Evolutionary conservation across 805 yeast genomes (phyloP).

Genomic region (Metschnikowia sp.): DNA sequence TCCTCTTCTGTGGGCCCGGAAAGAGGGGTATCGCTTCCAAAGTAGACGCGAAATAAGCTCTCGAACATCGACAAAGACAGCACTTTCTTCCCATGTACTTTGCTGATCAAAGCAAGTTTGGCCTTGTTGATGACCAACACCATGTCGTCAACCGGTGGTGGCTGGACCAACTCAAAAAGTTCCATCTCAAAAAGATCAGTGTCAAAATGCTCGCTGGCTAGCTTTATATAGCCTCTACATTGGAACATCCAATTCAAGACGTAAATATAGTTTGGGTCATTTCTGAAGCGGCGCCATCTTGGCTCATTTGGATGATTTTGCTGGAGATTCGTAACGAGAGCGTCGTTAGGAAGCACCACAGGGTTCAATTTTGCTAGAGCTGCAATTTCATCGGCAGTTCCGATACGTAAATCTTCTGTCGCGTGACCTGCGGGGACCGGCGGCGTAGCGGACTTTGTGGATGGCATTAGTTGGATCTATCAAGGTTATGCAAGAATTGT

Average conservation of each 20-base stretch:
- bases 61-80: conserved; percentile 30
- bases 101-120: conserved; percentile 39
- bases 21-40: conserved; percentile 33
- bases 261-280: conserved; percentile 20
- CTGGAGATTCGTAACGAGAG: conserved; percentile 14
- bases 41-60: conserved; percentile 30
- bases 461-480: conserved; percentile 2
- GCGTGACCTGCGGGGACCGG: conserved; percentile 16
- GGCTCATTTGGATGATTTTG: conserved; percentile 14
- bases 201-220: conserved; percentile 52
- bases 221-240: conserved; percentile 49
- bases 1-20: conserved; percentile 23
- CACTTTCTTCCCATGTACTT: conserved; percentile 36
- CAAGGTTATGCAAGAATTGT: background rate
- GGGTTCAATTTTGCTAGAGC: conserved; percentile 15
- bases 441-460: conserved; percentile 12
- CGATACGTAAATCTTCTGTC: conserved; percentile 11
- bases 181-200: conserved; percentile 62
- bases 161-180: conserved; percentile 36
- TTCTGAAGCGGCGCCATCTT: conserved; percentile 19
- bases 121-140: conserved; percentile 41
- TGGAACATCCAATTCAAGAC: conserved; percentile 56
- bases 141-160: conserved; percentile 34
- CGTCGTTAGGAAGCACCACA: conserved; percentile 14
- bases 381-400: conserved; percentile 14